These are phyloP conservation scores for Termitomyces sp. DNA, from an alignment of 768 basidiomycete species.

Conservation along the genomic window DNA sequence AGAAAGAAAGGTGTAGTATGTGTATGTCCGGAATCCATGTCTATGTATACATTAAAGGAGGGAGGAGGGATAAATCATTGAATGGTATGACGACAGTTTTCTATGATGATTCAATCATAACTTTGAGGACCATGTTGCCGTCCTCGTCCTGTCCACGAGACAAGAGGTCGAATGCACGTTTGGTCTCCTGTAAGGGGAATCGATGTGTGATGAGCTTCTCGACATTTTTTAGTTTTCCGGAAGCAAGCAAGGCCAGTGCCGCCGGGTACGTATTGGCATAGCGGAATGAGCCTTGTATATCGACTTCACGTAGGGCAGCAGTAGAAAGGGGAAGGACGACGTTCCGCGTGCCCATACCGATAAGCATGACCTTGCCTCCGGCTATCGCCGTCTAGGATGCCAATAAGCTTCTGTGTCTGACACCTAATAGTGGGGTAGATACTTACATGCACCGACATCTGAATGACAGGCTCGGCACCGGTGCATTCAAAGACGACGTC, in stretches of 20 bases:
- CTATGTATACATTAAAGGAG: slow-evolving; percentile 1
- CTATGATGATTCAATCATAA: slow-evolving; percentile 64
- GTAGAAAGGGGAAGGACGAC: slow-evolving; percentile 79
- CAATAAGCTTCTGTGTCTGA: slow-evolving; percentile 13
- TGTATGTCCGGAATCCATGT: slow-evolving; percentile 8
- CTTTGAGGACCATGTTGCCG: slow-evolving; percentile 85
- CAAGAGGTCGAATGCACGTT: slow-evolving; percentile 81
- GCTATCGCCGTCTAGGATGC: slow-evolving; percentile 67
- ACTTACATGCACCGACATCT: slow-evolving; percentile 87
- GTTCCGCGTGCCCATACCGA: slow-evolving; percentile 93
- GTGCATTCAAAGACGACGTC: slow-evolving; percentile 96
- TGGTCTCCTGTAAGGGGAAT: slow-evolving; percentile 60
- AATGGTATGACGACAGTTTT: background rate
- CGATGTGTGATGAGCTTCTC: slow-evolving; percentile 81
- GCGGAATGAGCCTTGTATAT: slow-evolving; percentile 89
- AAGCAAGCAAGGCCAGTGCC: slow-evolving; percentile 75
- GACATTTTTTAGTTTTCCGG: slow-evolving; percentile 62
- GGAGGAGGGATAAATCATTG: background rate
- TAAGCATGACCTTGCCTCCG: slow-evolving; percentile 89
- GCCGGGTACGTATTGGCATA: slow-evolving; percentile 89
- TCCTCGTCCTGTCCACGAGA: slow-evolving; percentile 73
- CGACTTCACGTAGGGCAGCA: slow-evolving; percentile 86
- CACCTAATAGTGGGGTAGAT: background rate
- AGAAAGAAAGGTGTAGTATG: background rate
- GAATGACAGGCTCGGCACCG: slow-evolving; percentile 89